Evolutionary conservation across 2,329 filamentous ascomycete genomes (phyloP), one percentile per base, ranked within the genome.

Genomic region (Colletotrichum sp.): DNA sequence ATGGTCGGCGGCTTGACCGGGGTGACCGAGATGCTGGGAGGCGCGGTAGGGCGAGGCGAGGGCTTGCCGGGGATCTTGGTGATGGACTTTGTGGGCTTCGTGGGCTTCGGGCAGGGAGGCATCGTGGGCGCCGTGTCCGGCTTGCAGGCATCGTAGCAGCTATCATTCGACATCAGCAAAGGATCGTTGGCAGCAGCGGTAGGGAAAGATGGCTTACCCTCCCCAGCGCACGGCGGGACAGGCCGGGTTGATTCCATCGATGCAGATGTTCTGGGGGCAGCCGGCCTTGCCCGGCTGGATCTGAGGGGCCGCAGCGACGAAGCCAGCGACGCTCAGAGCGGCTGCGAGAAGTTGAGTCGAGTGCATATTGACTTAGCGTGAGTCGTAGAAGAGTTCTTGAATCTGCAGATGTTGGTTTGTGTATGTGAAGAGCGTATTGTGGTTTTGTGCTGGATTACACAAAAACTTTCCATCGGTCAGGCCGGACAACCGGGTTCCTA

Each of bases 81-180:
- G 30, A 38, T 36, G n/a, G 70, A 60, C 30, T 18, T 64, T 32
- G 64, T 63, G 3, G 58, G 48, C 57, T 52, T 61, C 30, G 70
- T 64, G 18, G 70, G 36, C 16, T 60, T 74, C 2, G 68, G 64
- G 67, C 76, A 77, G 13, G 71, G 71, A 26, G 74, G 74, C 74
- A 72, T 77, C 16, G 67, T 77, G 18, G 76, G 76, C 38, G 26
- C 52, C 21, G 34, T n/a, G 18, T 32, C 13, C 13, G 67, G 72
- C 72, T 76, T 65, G 74, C 83, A 84, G 16, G 78, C 74, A 70
- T 83, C 78, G 72, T 81, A 84, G 61, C 83, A 84, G 8, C 82
- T 84, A 15, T 21, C 26, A 15, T 12, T 30, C 3, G 57, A 7
- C 16, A 38, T 64, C 13, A 64, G 61, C 34, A 21, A 64, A 10